Evolutionary conservation across 352 stramenopile genomes (phyloP), one percentile per base, ranked within the genome.

Genomic region (Chrysophaeum taylorii): DNA sequence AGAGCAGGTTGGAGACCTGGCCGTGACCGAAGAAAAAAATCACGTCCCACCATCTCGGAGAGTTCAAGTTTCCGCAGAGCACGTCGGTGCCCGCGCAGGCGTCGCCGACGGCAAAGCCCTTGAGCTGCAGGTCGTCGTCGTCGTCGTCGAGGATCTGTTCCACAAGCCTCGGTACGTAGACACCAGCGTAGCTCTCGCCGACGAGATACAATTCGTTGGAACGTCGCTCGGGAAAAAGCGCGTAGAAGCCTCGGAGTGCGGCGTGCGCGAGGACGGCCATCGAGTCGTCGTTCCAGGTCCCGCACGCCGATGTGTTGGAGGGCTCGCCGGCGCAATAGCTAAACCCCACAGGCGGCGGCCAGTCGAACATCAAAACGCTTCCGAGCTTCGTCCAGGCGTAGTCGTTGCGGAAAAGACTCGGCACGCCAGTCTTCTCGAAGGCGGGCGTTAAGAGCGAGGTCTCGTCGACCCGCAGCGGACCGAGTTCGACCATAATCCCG

Each of bases 101-200:
- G 74, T 97, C 93, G 42, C 91, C 91, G 63, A 96, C 87, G 0
- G 89, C 89, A 43, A 96, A 76, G 14, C 91, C 91, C 53, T 85
- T 82, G 31, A 97, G 75, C 54, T 91, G 86, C 38, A 94, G 81
- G 16, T 63, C 52, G 23, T 72, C 66, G 12, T 39, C 84, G 84
- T 71, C 48, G 83, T 85, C 84, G 29, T 69, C 33, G 15, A 78
- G 52, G 38, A 80, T 79, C 63, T 39, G 14, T 23, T 70, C 35
- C 12, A 63, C 75, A 23, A 79, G 54, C n/a, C 37, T 81, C 41
- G 74, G 74, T 35, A 81, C 68, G 71, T 92, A 93, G 45, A 93
- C 72, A 37, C 87, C 87, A 33, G 84, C 87, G 69, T 89, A 91
- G 33, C 76, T 89, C 69, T 91, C 83, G 48, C 85, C 87, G 29